These are phyloP conservation scores for Geoglossum glabrum DNA, from an alignment of 495 filamentous ascomycete species.

Conservation along the genomic window DNA sequence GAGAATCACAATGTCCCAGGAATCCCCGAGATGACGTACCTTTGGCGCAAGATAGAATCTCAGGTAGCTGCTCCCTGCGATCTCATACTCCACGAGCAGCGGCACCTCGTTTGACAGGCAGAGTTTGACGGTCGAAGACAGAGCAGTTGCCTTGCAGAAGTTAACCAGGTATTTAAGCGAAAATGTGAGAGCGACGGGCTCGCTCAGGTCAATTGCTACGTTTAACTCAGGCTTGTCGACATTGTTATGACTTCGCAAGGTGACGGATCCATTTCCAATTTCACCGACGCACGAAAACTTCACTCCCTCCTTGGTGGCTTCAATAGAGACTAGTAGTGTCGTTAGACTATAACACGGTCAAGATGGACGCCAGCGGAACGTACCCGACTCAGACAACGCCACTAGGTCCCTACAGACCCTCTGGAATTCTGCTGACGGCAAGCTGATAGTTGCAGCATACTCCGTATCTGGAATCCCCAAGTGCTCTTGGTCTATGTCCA, in stretches of 20 bases:
- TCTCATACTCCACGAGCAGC: slow-evolving; percentile 76
- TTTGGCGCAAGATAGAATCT: slow-evolving; percentile 97
- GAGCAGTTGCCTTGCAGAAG: slow-evolving; percentile 91
- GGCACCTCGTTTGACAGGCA: slow-evolving; percentile 92
- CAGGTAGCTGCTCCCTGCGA: slow-evolving; percentile 68
- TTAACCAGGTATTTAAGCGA: slow-evolving; percentile 98
- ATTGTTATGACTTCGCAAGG: slow-evolving; percentile 71
- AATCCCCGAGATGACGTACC: slow-evolving; percentile 28
- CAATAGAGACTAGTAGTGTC: slow-evolving; percentile 54
- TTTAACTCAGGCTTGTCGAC: slow-evolving; percentile 78
- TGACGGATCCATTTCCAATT: slow-evolving; percentile 87
- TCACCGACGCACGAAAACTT: slow-evolving; percentile 89
- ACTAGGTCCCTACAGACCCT: slow-evolving; percentile 85
- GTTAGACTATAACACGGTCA: not conserved
- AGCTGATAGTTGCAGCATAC: slow-evolving; percentile 74
- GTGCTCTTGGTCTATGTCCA: slow-evolving; percentile 99
- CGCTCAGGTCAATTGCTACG: slow-evolving; percentile 72
- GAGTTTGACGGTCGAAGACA: slow-evolving; percentile 68
- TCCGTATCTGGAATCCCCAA: slow-evolving; percentile 96
- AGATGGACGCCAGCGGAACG: slow-evolving; percentile 6
- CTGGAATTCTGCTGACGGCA: slow-evolving; percentile 85
- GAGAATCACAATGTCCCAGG: not conserved
- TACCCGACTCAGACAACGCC: slow-evolving; percentile 85
- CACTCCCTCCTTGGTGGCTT: slow-evolving; percentile 91
- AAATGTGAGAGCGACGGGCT: slow-evolving; percentile 91